Evolutionary conservation across 257 asterid genomes (phyloP), one percentile per base, ranked within the genome.

Genomic region (Primulina eburnea): DNA sequence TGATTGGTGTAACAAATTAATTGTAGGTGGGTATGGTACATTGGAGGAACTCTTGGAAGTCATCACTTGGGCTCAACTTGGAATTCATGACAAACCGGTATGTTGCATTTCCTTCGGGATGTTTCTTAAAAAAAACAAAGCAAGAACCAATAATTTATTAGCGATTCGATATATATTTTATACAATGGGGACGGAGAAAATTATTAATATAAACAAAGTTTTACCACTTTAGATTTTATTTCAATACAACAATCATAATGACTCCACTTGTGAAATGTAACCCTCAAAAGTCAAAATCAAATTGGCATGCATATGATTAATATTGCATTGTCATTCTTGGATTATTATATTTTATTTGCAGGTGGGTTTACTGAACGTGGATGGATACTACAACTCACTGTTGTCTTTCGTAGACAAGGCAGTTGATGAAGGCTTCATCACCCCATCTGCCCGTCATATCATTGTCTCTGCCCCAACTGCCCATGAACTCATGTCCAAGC

Each of bases 21-120:
- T 43, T 43, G 81, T 85, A 88, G 98, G 98, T 85, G 98, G 98
- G 32, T 92, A 92, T 73, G 98, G 98, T 11, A 92, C 98, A 75
- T 73, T 92, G 83, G 98, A 92, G 65, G 98, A 92, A 64, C 88
- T 92, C 12, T 76, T 92, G 28, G 98, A 92, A 77, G 98, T 90
- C 80, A 90, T 92, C 72, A 92, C 97, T 77, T 92, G 98, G 98
- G 96, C 97, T 73, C 98, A 92, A 77, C 91, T 92, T 16, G 97
- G 96, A 37, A 92, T 92, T 40, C 98, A 92, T 73, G 92, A 92
- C 63, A 92, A 92, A 80, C 98, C 98, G 74, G 98, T 92, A 89
- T 20, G 60, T 70, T 35, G 14, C 12, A 52, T 65, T 37, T 24
- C 9, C 20, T 50, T 4, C 17, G 5, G 6, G 2, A 40, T 40